phyloP scores from a whole-genome alignment of 192 early-diverging fungal genomes.

The Rhizoclosmatium globosum region DNA sequence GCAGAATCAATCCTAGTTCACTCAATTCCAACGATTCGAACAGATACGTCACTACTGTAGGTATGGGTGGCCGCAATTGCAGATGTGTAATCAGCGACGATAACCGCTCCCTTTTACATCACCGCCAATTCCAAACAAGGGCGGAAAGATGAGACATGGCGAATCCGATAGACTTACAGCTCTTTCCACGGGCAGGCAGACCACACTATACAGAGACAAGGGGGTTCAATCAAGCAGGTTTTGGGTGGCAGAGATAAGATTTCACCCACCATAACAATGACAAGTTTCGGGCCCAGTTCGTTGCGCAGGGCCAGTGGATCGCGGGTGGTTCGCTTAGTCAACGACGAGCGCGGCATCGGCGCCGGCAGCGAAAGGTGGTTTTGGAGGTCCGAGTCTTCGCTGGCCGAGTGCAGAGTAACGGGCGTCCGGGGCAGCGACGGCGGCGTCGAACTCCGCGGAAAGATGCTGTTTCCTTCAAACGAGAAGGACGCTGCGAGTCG shows the following conservation, averaged over 20 bases:
- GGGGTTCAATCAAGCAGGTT: neutral
- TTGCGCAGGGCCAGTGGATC: conserved; percentile 60
- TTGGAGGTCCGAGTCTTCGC: neutral
- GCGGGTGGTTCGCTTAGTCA: conserved; percentile 9
- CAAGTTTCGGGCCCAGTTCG: conserved; percentile 87
- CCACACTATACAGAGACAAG: conserved; percentile 66
- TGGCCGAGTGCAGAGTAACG: neutral
- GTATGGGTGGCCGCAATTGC: too few relatives aligned
- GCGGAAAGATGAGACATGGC: too few relatives aligned
- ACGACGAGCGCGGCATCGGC: neutral
- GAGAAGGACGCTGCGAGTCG: neutral
- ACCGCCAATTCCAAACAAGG: too few relatives aligned
- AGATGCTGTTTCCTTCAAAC: neutral
- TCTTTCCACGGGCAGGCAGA: conserved; percentile 93
- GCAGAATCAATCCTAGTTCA: too few relatives aligned
- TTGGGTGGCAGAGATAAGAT: neutral
- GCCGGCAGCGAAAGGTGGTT: neutral
- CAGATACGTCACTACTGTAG: too few relatives aligned
- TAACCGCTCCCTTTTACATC: too few relatives aligned
- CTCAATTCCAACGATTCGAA: too few relatives aligned
- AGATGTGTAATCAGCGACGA: too few relatives aligned
- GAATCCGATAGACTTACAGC: conserved; percentile 47
- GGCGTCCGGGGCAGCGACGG: neutral
- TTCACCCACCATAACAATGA: conserved; percentile 88
- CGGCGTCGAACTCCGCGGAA: neutral